Conservation (phyloP, 305 asterid genomes). For the Fraxinus sp. region DNA sequence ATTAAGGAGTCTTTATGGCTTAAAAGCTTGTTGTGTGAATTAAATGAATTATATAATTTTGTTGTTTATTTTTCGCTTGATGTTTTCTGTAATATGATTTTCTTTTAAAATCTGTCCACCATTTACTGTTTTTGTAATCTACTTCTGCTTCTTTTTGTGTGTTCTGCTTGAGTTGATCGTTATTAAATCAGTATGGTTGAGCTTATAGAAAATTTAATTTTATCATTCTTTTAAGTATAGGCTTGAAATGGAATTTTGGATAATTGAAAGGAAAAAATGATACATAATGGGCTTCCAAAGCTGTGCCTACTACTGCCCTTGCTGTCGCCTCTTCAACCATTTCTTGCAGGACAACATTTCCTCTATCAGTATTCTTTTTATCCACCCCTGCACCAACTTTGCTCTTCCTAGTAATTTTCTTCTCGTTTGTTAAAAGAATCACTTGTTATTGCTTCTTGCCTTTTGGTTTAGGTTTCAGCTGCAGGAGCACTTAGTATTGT, state of each 20-base stretch:
- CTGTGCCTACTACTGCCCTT: background rate
- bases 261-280: too few relatives aligned
- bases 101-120: too few relatives aligned
- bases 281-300: too few relatives aligned
- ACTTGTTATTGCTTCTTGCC: background rate
- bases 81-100: too few relatives aligned
- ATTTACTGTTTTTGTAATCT: too few relatives aligned
- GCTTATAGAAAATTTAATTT: background rate
- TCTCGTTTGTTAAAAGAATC: background rate
- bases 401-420: slow-evolving; percentile 33
- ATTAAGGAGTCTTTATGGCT: too few relatives aligned
- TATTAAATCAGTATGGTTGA: background rate
- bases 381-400: slow-evolving; percentile 11
- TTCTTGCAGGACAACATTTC: background rate
- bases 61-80: too few relatives aligned
- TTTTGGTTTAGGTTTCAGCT: slow-evolving; percentile 31
- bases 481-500: slow-evolving; percentile 57
- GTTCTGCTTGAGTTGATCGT: background rate
- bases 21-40: too few relatives aligned
- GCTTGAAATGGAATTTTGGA: too few relatives aligned
- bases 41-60: too few relatives aligned
- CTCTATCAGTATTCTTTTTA: slow-evolving; percentile 18
- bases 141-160: background rate
- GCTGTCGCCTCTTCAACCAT: slow-evolving; percentile 9
- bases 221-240: too few relatives aligned